phyloP scores from a whole-genome alignment of 2,329 filamentous ascomycete genomes.

The Blastomyces silverae region DNA sequence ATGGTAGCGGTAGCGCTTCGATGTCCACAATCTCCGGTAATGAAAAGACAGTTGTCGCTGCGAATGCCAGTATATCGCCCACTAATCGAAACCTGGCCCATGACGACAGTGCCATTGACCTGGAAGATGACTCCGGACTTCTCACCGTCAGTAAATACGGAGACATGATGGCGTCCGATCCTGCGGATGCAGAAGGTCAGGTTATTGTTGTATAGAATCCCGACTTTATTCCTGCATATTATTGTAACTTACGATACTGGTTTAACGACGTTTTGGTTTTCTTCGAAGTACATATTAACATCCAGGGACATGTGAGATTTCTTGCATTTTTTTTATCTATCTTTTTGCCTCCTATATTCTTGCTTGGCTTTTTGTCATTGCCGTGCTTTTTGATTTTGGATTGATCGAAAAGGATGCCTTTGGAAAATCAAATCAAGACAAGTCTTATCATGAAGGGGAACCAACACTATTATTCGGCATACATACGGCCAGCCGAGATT shows the following conservation, averaged over 20 bases:
- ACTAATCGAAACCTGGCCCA: constrained; percentile 32
- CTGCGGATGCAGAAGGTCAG: constrained; percentile 41
- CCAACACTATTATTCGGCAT: neutral
- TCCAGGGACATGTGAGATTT: neutral
- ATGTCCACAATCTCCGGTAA: neutral
- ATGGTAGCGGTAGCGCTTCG: neutral
- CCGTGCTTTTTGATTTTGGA: constrained; percentile 2
- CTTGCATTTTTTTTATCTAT: neutral
- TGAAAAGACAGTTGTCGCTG: neutral
- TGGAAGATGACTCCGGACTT: constrained; percentile 45
- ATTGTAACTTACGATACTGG: constrained; percentile 1
- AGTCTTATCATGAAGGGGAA: neutral
- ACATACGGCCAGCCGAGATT: neutral
- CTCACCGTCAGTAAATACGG: constrained; percentile 41
- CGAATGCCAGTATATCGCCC: neutral
- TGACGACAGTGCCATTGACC: constrained; percentile 70
- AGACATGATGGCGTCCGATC: constrained; percentile 42
- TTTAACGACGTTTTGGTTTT: neutral
- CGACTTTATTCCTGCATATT: constrained; percentile 10
- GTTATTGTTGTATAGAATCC: constrained; percentile 40
- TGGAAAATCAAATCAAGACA: constrained; percentile 2
- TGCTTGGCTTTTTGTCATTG: neutral
- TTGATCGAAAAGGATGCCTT: neutral
- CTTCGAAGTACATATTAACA: neutral
- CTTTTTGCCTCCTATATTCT: neutral